These are phyloP conservation scores for Kwoniella dendrophila DNA, from an alignment of 768 basidiomycete genomes.

Conservation along the genomic window DNA sequence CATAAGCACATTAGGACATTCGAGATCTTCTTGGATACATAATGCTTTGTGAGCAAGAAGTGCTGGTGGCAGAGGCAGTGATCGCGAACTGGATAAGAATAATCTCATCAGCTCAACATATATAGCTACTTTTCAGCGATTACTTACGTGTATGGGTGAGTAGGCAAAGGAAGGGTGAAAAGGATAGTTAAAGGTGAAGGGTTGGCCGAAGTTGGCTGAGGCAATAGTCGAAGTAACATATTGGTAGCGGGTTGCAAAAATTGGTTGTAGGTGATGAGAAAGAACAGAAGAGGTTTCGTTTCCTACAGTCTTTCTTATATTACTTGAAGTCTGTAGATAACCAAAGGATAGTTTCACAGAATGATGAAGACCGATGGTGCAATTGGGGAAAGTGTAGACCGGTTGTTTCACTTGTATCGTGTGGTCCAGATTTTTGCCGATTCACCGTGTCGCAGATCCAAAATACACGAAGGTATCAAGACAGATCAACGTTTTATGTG, in stretches of 20 bases:
- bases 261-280: not conserved
- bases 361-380: not conserved
- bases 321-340: not conserved
- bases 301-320: not conserved
- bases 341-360: not conserved
- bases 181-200: constrained; percentile 56
- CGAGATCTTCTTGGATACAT: constrained; percentile 52
- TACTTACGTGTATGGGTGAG: constrained; percentile 51
- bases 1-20: constrained; percentile 52
- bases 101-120: constrained; percentile 6
- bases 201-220: constrained; percentile 41
- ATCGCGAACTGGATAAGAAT: constrained; percentile 26
- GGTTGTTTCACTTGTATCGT: not conserved
- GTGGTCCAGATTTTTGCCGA: constrained; percentile 2
- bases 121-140: too few relatives aligned
- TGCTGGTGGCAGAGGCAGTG: constrained; percentile 52
- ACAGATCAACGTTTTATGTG: too few relatives aligned
- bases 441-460: constrained; percentile 8
- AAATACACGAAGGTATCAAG: not conserved
- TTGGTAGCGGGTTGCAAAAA: not conserved
- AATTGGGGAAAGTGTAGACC: not conserved
- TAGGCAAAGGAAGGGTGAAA: constrained; percentile 55
- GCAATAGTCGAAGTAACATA: constrained; percentile 56
- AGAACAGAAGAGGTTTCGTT: not conserved
- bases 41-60: constrained; percentile 50